Evolutionary conservation across 2,329 filamentous ascomycete genomes (phyloP).

Genomic region (Esteya vermicola): DNA sequence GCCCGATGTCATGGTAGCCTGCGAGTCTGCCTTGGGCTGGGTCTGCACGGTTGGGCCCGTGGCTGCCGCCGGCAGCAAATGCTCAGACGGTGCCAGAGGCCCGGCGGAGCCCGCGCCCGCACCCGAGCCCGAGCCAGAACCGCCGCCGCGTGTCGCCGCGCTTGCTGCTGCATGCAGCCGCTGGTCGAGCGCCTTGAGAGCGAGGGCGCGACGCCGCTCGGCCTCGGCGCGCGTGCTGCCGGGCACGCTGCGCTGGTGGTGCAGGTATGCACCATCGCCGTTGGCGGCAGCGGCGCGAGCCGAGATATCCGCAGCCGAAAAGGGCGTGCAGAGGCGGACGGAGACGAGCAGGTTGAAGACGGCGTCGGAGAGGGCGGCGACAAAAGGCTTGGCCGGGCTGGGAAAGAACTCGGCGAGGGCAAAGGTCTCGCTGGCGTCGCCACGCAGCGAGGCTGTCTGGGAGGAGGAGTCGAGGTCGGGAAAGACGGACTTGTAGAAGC

Average conservation of each 20-base stretch:
- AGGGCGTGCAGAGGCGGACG: constrained; percentile 68
- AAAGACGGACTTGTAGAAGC: constrained; percentile 76
- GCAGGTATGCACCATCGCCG: constrained; percentile 44
- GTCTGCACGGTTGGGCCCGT: constrained; percentile 41
- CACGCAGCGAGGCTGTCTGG: constrained; percentile 52
- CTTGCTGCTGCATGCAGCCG: constrained; percentile 66
- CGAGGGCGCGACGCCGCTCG: constrained; percentile 75
- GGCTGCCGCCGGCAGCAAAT: constrained; percentile 21
- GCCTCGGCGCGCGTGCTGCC: constrained; percentile 76
- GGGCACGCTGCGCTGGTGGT: constrained; percentile 37
- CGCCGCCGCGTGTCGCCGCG: constrained; percentile 24
- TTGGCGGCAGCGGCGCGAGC: constrained; percentile 36
- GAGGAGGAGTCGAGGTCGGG: constrained; percentile 47
- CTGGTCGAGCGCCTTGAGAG: constrained; percentile 84
- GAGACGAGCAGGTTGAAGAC: constrained; percentile 64
- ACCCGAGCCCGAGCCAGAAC: neutral
- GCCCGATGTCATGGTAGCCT: constrained; percentile 40
- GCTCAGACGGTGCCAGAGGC: constrained; percentile 12
- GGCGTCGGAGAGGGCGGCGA: constrained; percentile 58
- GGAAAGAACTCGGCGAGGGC: constrained; percentile 95
- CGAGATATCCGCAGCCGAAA: constrained; percentile 67
- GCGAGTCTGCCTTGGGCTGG: constrained; percentile 39
- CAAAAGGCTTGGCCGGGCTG: constrained; percentile 61
- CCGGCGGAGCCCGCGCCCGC: neutral
- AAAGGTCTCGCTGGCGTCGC: constrained; percentile 92